Evolutionary conservation across 2,329 filamentous ascomycete species (phyloP), one percentile per base, ranked within the genome.

Genomic region (Fusarium gaditjirri): DNA sequence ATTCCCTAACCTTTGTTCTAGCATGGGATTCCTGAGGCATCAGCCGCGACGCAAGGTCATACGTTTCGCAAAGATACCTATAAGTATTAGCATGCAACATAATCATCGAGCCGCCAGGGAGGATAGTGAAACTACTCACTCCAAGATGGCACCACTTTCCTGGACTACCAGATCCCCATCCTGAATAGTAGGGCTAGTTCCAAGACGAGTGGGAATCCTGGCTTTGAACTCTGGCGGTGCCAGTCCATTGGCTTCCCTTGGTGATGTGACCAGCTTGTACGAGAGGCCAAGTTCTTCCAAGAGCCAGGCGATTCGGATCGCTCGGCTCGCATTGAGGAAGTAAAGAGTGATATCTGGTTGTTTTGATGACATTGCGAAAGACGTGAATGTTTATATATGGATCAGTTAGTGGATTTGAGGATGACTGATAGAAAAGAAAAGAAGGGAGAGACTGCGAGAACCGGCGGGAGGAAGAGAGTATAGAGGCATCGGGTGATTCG

Each of bases 81-180:
- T 12, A 47, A 5, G 0, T 17, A 47, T 47, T 1, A 47, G 14
- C 9, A n/a, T 29, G 5, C 3, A 21, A 13, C 10, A 21, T 9
- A 6, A 47, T 3, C 4, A 6, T 3, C 6, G 21, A 0, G 13
- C 25, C 11, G 7, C 4, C 0, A 3, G 23, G 3, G 42, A 2
- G 4, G 23, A 27, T 8, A 5, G 17, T 10, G 16, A 11, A 8
- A 6, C 1, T 11, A 16, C 43, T 29, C 9, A 29, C 44, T 47
- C 27, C 14, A 47, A 13, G 14, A 47, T 47, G 17, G 44, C 44
- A 23, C 44, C 44, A 6, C 44, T 47, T 47, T 47, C 44, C 14
- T 47, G 44, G 7, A 47, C n/a, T 0, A 47, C 27, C 3, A 47
- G 21, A 31, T 31, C 27, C 5, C 44, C 27, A 31, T 47, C 44